Conservation (phyloP, 306 rosid species). For the Phaseolus lunatus region DNA sequence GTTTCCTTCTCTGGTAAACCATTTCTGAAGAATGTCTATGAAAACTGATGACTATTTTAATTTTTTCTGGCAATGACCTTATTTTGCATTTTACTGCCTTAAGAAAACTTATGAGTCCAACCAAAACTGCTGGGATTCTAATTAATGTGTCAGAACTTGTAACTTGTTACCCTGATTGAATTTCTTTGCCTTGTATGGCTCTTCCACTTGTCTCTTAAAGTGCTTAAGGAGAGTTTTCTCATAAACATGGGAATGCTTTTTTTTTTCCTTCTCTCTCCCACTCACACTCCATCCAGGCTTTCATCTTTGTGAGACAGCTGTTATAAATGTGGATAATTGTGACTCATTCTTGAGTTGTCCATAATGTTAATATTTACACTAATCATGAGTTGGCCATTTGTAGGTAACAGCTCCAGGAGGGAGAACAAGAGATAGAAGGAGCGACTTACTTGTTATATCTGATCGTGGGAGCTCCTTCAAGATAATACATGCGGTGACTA, state of each 20-base stretch:
- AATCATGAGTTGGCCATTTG: constrained; percentile 38
- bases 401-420: constrained; percentile 94
- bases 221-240: not conserved
- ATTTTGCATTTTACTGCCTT: not conserved
- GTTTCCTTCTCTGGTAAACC: constrained; percentile 6
- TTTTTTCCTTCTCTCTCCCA: not conserved
- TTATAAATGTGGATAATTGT: not conserved
- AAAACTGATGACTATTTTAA: not conserved
- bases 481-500: constrained; percentile 67
- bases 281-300: not conserved
- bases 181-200: constrained; percentile 13
- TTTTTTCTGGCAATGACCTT: constrained; percentile 4
- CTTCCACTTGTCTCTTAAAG: constrained; percentile 4
- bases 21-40: constrained; percentile 5
- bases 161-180: constrained; percentile 25
- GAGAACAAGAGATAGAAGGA: constrained; percentile 82
- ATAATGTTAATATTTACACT: not conserved
- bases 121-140: not conserved
- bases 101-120: constrained; percentile 11
- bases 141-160: not conserved
- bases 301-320: not conserved
- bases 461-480: constrained; percentile 87
- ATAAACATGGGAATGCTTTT: not conserved
- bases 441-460: constrained; percentile 80
- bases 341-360: not conserved